Evolutionary conservation across 78 protist genomes (phyloP).

Genomic region (Diacronema lutheri): DNA sequence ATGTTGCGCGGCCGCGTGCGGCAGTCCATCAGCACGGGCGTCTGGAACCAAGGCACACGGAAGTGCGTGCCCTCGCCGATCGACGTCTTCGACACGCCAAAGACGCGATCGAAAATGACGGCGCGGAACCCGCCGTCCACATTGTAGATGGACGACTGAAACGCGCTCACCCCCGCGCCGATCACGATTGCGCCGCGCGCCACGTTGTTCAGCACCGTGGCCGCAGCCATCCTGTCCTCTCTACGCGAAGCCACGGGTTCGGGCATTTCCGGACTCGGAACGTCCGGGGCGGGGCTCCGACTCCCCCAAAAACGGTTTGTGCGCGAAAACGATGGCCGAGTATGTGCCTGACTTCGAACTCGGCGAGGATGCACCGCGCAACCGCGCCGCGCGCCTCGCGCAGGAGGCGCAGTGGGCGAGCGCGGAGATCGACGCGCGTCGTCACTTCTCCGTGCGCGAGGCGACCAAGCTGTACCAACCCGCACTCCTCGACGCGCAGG

Average conservation of each 20-base stretch:
- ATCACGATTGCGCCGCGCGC: neutral
- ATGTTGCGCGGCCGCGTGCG: constrained; percentile 56
- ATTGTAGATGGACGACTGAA: constrained; percentile 9
- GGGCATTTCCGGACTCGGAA: too few relatives aligned
- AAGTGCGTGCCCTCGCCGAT: constrained; percentile 46
- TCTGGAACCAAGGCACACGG: constrained; percentile 45
- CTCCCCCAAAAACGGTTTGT: too few relatives aligned
- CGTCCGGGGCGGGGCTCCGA: too few relatives aligned
- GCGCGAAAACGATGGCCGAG: too few relatives aligned
- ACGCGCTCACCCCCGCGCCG: neutral
- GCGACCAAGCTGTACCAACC: neutral
- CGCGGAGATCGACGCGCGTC: neutral
- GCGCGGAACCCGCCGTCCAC: constrained; percentile 71
- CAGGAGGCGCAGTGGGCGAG: neutral
- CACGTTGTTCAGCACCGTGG: neutral
- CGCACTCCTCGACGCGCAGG: neutral
- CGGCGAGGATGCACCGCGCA: neutral
- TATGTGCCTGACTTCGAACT: neutral
- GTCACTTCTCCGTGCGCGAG: neutral
- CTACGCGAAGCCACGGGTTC: too few relatives aligned
- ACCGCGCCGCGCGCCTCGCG: neutral
- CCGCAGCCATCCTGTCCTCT: neutral
- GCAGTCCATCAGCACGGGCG: constrained; percentile 41
- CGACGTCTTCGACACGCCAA: constrained; percentile 24
- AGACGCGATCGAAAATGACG: constrained; percentile 46